These are phyloP conservation scores for Lactarius deliciosus DNA, from an alignment of 768 basidiomycete species.

Conservation along the genomic window DNA sequence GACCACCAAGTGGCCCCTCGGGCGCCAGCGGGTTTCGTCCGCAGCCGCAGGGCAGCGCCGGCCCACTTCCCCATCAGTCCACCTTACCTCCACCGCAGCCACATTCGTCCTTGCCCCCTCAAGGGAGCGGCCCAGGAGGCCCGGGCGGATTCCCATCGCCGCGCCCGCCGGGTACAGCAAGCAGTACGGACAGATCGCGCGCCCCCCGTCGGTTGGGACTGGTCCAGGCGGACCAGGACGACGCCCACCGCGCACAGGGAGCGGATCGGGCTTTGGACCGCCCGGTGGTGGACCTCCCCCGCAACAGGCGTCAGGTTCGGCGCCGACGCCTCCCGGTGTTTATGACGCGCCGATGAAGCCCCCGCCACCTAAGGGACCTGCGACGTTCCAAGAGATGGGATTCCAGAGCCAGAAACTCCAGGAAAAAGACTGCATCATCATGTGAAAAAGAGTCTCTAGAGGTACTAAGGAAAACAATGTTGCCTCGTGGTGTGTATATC, in stretches of 20 bases:
- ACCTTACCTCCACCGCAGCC: slow-evolving; percentile 4
- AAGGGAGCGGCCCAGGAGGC: neutral
- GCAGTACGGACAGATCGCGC: slow-evolving; percentile 5
- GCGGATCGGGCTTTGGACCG: neutral
- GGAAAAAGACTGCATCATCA: slow-evolving; percentile 82
- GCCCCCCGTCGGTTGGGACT: neutral
- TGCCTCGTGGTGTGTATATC: neutral
- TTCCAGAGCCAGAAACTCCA: slow-evolving; percentile 75
- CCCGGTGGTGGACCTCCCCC: neutral
- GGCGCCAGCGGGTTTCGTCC: neutral
- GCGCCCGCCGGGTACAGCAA: slow-evolving; percentile 1
- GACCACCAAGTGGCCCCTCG: slow-evolving; percentile 1
- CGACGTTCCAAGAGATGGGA: slow-evolving; percentile 95
- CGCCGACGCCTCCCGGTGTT: neutral
- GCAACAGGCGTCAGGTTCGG: slow-evolving; percentile 11
- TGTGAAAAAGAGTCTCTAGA: slow-evolving; percentile 46
- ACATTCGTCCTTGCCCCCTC: neutral
- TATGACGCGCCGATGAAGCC: slow-evolving; percentile 22
- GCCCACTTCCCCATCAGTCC: neutral
- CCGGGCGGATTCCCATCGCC: slow-evolving; percentile 8
- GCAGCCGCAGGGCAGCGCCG: neutral
- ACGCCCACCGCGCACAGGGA: slow-evolving; percentile 4
- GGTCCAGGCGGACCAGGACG: slow-evolving; percentile 7
- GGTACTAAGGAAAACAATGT: neutral
- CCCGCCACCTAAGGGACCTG: slow-evolving; percentile 46